A percentile compares a stretch with the other conserved stretches of the same genome.
Evolutionary conservation across 2,329 filamentous ascomycete genomes (phyloP).

Genomic region (Tolypocladium amazonense): DNA sequence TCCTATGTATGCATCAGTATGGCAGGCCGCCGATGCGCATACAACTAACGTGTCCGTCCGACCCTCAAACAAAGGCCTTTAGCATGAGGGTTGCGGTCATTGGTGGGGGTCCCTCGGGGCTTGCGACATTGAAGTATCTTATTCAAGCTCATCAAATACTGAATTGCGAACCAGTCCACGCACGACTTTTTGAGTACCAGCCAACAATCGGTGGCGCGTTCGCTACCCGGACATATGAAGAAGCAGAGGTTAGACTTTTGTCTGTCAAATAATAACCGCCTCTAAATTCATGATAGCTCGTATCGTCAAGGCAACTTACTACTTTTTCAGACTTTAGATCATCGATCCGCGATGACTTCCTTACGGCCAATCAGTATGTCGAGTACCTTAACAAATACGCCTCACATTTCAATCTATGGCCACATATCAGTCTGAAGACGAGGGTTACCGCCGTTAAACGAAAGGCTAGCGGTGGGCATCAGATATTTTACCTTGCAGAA

Average conservation of each 20-base stretch:
- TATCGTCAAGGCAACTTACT: constrained; percentile 36
- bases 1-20: too few species aligned
- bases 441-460: constrained; percentile 15
- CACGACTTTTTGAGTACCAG: constrained; percentile 29
- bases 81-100: constrained; percentile 22
- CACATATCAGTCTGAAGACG: constrained; percentile 21
- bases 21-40: too few species aligned
- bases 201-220: constrained; percentile 31
- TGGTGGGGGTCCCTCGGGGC: constrained; percentile 25
- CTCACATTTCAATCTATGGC: constrained; percentile 25
- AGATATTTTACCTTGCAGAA: neutral
- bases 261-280: too few species aligned
- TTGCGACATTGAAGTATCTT: constrained; percentile 25
- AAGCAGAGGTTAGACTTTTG: constrained; percentile 22
- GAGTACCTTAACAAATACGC: constrained; percentile 29
- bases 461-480: constrained; percentile 1
- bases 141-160: constrained; percentile 19
- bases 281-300: constrained; percentile 15
- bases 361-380: constrained; percentile 22
- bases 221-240: constrained; percentile 29
- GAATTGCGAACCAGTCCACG: constrained; percentile 21
- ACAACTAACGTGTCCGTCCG: too few species aligned
- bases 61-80: too few species aligned
- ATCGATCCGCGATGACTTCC: constrained; percentile 25
- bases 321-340: constrained; percentile 34